These are phyloP conservation scores for Exserohilum rostratum DNA, from an alignment of 2,329 filamentous ascomycete genomes.

Conservation along the genomic window DNA sequence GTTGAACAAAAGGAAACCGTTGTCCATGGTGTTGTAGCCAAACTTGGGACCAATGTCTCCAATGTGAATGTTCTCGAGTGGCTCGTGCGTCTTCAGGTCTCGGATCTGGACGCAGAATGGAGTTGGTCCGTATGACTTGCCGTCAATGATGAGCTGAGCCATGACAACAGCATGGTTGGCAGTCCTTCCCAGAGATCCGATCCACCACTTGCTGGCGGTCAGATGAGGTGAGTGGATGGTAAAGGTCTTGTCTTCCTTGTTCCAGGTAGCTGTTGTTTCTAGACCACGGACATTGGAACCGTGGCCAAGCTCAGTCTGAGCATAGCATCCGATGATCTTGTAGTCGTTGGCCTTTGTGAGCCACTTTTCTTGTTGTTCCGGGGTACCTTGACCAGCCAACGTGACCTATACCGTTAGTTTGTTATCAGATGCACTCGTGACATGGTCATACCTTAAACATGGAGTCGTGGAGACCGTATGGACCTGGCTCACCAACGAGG, in stretches of 20 bases:
- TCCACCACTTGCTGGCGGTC: constrained; percentile 85
- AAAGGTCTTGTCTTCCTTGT: constrained; percentile 74
- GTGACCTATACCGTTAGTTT: constrained; percentile 57
- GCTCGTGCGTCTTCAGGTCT: constrained; percentile 58
- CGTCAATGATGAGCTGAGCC: constrained; percentile 73
- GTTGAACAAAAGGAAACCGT: constrained; percentile 79
- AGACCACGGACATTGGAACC: constrained; percentile 70
- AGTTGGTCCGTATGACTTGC: constrained; percentile 74
- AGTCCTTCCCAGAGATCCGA: constrained; percentile 75
- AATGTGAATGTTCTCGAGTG: constrained; percentile 64
- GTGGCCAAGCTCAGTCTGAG: constrained; percentile 80
- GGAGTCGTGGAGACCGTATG: constrained; percentile 73
- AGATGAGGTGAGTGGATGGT: constrained; percentile 74
- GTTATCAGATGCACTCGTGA: neutral
- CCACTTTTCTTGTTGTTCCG: constrained; percentile 76
- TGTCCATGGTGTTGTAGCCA: constrained; percentile 82
- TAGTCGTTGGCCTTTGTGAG: constrained; percentile 71
- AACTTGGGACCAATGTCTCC: constrained; percentile 84
- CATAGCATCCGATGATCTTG: constrained; percentile 78
- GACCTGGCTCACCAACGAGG: constrained; percentile 73
- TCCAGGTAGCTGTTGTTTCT: constrained; percentile 77
- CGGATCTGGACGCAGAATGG: constrained; percentile 78
- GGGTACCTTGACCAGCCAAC: constrained; percentile 71
- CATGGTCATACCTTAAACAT: constrained; percentile 66
- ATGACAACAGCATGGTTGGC: constrained; percentile 81